A percentile compares a stretch with the other conserved stretches of the same genome.
Evolutionary conservation across 78 protist species (phyloP).

Genomic region (Polysphondylium violaceum): DNA sequence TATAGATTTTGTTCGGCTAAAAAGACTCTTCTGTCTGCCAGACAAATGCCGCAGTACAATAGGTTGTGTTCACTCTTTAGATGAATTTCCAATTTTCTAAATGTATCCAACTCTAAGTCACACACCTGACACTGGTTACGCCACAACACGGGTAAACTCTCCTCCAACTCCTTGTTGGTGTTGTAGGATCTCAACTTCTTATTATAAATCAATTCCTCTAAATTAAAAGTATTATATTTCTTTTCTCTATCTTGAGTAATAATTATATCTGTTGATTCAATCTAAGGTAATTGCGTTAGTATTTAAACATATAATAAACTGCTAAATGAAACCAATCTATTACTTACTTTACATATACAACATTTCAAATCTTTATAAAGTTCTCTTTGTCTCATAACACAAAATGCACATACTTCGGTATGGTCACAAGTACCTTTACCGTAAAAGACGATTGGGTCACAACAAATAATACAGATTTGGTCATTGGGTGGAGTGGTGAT

Average conservation of each 20-base stretch:
- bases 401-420: slow-evolving; percentile 63
- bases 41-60: slow-evolving; percentile 70
- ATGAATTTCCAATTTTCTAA: slow-evolving; percentile 50
- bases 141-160: slow-evolving; percentile 46
- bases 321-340: no score
- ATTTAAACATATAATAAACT: no score
- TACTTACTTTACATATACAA: slow-evolving; percentile 76
- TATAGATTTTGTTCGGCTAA: slow-evolving; percentile 68
- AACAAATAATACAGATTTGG: slow-evolving; percentile 53
- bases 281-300: not conserved
- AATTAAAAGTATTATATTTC: slow-evolving; percentile 29
- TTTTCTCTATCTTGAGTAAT: slow-evolving; percentile 36
- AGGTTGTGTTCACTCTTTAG: slow-evolving; percentile 10
- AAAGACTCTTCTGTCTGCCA: slow-evolving; percentile 66
- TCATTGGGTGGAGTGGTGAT: not conserved
- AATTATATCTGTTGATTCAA: slow-evolving; percentile 30
- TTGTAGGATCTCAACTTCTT: not conserved
- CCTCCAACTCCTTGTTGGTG: slow-evolving; percentile 13
- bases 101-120: not conserved
- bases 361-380: slow-evolving; percentile 73
- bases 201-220: not conserved
- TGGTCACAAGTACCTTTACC: slow-evolving; percentile 70
- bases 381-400: slow-evolving; percentile 69
- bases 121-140: slow-evolving; percentile 34
- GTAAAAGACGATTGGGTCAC: slow-evolving; percentile 65